Percentiles rank a stretch among this genome's conserved stretches.
These are phyloP conservation scores for Ambispora gerdemannii DNA, from an alignment of 192 early-diverging fungal genomes.

Conservation along the genomic window DNA sequence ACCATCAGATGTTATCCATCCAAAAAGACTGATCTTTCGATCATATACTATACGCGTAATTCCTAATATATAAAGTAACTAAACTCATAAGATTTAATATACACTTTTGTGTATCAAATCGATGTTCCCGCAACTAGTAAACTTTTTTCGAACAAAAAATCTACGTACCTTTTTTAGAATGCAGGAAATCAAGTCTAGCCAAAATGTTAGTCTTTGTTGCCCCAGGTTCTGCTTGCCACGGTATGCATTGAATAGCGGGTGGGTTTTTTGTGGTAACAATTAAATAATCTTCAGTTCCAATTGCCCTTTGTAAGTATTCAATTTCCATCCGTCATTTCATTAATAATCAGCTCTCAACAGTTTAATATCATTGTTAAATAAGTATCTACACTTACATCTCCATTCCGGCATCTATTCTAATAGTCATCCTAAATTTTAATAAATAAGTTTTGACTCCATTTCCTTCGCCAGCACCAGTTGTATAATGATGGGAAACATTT, in stretches of 20 bases:
- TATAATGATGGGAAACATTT: slow-evolving; percentile 55
- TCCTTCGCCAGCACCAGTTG: slow-evolving; percentile 67
- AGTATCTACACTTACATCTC: slow-evolving; percentile 32
- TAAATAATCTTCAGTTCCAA: slow-evolving; percentile 61
- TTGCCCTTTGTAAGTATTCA: slow-evolving; percentile 47
- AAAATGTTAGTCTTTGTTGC: slow-evolving; percentile 31
- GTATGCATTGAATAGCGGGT: slow-evolving; percentile 69
- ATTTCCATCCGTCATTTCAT: no score
- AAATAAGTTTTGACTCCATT: slow-evolving; percentile 52
- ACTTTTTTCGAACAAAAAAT: slow-evolving; percentile 19
- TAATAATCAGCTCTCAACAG: slow-evolving; percentile 11
- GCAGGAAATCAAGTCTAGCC: slow-evolving; percentile 32
- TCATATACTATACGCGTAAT: slow-evolving; percentile 26
- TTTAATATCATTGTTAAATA: background rate
- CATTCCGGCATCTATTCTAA: slow-evolving; percentile 74
- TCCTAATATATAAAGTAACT: no score
- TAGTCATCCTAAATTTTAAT: slow-evolving; percentile 67
- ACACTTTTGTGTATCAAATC: no score
- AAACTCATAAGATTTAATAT: no score
- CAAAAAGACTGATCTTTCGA: slow-evolving; percentile 47
- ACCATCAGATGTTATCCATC: slow-evolving; percentile 59
- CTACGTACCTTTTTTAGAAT: slow-evolving; percentile 40
- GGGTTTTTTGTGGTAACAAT: slow-evolving; percentile 65
- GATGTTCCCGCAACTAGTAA: no score
- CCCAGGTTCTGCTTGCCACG: slow-evolving; percentile 60